These are phyloP conservation scores for Trichophyton schoenleinii DNA, from an alignment of 2,329 filamentous ascomycete species.

Conservation along the genomic window DNA sequence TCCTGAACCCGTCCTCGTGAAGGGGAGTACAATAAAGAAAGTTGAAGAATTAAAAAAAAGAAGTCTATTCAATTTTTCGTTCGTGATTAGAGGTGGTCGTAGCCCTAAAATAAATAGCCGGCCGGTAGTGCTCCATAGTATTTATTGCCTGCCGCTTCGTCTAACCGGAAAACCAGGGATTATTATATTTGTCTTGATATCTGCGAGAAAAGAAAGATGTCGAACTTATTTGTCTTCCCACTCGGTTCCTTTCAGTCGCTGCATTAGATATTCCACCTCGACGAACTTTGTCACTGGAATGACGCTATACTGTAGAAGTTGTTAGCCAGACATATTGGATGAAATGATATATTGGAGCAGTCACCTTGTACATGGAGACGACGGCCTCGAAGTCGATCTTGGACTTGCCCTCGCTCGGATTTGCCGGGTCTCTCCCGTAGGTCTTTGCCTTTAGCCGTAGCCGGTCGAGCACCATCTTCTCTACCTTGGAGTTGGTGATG, in stretches of 20 bases:
- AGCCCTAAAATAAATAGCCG: background rate
- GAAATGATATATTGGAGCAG: background rate
- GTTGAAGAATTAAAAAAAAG: background rate
- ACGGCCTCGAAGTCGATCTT: slow-evolving; percentile 93
- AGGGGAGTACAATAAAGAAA: background rate
- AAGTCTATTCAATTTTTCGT: background rate
- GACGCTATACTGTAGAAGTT: slow-evolving; percentile 49
- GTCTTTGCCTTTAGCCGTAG: slow-evolving; percentile 80
- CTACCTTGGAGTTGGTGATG: slow-evolving; percentile 80
- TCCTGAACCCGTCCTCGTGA: slow-evolving; percentile 42
- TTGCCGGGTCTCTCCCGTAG: slow-evolving; percentile 80
- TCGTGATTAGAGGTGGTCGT: background rate
- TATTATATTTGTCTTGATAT: background rate
- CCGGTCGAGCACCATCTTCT: slow-evolving; percentile 80
- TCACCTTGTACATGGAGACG: slow-evolving; percentile 67
- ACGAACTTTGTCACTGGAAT: slow-evolving; percentile 97
- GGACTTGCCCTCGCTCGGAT: slow-evolving; percentile 32
- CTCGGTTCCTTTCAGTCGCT: slow-evolving; percentile 53
- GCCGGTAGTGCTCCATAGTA: background rate
- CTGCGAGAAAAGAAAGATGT: slow-evolving; percentile 8
- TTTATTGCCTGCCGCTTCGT: background rate
- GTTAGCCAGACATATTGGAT: slow-evolving; percentile 8
- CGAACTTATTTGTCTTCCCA: slow-evolving; percentile 38
- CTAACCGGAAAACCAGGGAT: background rate
- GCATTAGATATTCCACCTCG: slow-evolving; percentile 96